phyloP scores from a whole-genome alignment of 139 green algal genomes.

The Picochlorum sp. region DNA sequence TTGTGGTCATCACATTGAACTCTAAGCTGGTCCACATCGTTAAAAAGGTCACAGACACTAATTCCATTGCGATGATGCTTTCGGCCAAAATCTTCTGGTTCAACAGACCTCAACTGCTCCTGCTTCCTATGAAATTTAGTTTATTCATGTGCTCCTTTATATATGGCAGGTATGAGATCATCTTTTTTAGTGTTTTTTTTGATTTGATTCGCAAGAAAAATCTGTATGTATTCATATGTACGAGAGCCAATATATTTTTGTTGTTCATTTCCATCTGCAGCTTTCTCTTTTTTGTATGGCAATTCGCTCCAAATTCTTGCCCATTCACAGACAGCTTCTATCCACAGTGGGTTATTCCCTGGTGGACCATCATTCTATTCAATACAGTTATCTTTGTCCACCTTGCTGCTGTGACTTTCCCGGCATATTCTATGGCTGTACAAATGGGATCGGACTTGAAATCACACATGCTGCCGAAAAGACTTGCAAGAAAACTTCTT shows the following conservation, averaged over 20 bases:
- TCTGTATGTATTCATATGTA: no score
- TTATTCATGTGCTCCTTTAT: conserved; percentile 37
- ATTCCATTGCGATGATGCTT: conserved; percentile 3
- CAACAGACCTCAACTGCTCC: conserved; percentile 13
- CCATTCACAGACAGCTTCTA: conserved; percentile 22
- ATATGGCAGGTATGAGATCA: conserved; percentile 7
- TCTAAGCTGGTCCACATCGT: conserved; percentile 14
- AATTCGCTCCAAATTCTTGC: conserved; percentile 33
- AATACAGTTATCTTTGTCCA: conserved; percentile 20
- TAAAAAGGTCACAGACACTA: conserved; percentile 19
- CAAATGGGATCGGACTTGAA: conserved; percentile 37
- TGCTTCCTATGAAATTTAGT: conserved; percentile 22
- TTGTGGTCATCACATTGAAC: conserved; percentile 7
- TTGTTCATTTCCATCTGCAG: no score
- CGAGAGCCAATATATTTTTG: no score
- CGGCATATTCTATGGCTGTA: conserved; percentile 29
- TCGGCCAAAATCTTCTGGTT: conserved; percentile 31
- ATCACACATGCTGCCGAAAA: conserved; percentile 2
- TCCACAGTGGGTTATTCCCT: conserved; percentile 5
- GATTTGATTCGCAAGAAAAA: no score
- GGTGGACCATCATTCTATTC: conserved; percentile 21
- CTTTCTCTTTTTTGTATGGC: conserved; percentile 6
- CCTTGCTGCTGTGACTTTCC: conserved; percentile 20
- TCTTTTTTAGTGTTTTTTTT: no score
- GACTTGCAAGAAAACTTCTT: conserved; percentile 2